Conservation (phyloP, 1,284 basidiomycete genomes). For the Cerioporus squamosus region DNA sequence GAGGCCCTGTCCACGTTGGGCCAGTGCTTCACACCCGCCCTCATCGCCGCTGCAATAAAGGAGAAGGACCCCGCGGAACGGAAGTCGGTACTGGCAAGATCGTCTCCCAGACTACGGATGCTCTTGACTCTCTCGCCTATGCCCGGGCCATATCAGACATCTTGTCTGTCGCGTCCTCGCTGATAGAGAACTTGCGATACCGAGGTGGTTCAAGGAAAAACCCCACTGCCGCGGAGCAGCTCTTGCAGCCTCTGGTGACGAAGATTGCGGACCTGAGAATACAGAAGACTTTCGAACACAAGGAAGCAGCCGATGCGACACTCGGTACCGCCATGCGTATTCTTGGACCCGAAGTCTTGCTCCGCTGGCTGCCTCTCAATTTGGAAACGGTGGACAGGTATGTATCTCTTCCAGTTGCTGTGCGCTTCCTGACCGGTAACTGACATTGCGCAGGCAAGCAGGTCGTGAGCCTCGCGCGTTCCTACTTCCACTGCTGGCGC, state of each 20-base stretch:
- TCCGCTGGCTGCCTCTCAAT: slow-evolving; percentile 84
- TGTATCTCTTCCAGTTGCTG: background rate
- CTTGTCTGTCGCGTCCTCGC: slow-evolving; percentile 62
- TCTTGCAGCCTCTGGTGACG: slow-evolving; percentile 77
- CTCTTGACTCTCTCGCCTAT: slow-evolving; percentile 72
- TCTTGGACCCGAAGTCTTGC: slow-evolving; percentile 83
- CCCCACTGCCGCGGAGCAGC: slow-evolving; percentile 70
- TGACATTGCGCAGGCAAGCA: slow-evolving; percentile 47
- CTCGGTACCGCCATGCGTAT: slow-evolving; percentile 85
- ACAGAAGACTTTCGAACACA: slow-evolving; percentile 88
- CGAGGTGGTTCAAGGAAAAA: slow-evolving; percentile 39
- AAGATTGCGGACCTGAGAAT: slow-evolving; percentile 79
- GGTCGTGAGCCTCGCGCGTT: slow-evolving; percentile 83
- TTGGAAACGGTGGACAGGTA: slow-evolving; percentile 82
- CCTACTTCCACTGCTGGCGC: slow-evolving; percentile 89
- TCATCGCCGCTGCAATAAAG: slow-evolving; percentile 57
- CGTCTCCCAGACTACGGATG: slow-evolving; percentile 64
- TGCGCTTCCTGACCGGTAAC: background rate
- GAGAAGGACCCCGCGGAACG: slow-evolving; percentile 50
- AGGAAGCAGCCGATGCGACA: slow-evolving; percentile 85
- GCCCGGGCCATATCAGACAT: slow-evolving; percentile 76
- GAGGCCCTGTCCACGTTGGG: slow-evolving; percentile 66
- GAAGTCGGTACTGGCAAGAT: slow-evolving; percentile 63
- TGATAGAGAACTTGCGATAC: slow-evolving; percentile 51
- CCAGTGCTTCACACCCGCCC: slow-evolving; percentile 70